Percentiles rank a stretch among this genome's conserved stretches.
phyloP scores from a whole-genome alignment of 441 rosid genomes.

The Gossypium davidsonii region DNA sequence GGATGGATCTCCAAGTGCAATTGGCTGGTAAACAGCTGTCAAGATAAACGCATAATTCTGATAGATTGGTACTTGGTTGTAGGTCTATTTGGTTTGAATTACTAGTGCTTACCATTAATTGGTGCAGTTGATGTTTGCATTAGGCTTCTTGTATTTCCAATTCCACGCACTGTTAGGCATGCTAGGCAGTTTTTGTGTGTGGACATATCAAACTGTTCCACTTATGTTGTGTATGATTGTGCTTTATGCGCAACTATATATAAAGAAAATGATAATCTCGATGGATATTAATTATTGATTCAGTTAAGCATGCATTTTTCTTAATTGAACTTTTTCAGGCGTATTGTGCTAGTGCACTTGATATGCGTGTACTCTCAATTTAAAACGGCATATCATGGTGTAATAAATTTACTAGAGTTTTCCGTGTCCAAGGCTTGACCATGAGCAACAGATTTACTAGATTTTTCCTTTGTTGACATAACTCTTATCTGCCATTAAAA shows the following conservation, averaged over 20 bases:
- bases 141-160: background rate
- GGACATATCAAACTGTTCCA: background rate
- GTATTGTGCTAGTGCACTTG: background rate
- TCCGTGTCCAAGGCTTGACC: background rate
- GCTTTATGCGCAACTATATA: background rate
- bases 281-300: background rate
- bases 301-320: background rate
- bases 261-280: background rate
- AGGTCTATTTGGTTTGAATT: background rate
- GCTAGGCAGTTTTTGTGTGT: background rate
- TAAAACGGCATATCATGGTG: background rate
- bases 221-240: background rate
- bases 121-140: background rate
- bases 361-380: background rate
- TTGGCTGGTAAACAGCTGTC: background rate
- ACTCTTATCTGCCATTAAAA: constrained; percentile 3
- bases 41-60: background rate
- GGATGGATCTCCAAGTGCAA: background rate
- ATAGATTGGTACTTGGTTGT: background rate
- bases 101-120: background rate
- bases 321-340: background rate
- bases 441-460: background rate
- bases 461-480: background rate
- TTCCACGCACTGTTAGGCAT: background rate
- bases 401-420: background rate